Evolutionary conservation across 202 grass and related monocot genomes (phyloP).

Genomic region (Bolboschoenoplectus hybrid): DNA sequence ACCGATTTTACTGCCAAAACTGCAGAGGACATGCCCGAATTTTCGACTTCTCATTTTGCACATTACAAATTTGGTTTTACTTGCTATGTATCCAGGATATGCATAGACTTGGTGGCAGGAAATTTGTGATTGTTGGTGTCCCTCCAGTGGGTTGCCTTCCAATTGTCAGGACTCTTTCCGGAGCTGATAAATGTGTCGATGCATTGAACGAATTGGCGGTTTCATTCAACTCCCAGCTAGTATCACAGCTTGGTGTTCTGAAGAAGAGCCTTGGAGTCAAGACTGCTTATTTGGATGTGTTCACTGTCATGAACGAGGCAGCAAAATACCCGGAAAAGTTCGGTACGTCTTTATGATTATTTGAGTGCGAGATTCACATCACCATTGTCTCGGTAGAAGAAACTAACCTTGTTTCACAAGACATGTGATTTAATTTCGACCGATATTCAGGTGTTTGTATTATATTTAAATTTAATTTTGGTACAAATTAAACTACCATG

Average conservation of each 20-base stretch:
- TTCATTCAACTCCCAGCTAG: slow-evolving; percentile 61
- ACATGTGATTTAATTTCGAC: not conserved
- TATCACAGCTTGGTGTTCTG: slow-evolving; percentile 38
- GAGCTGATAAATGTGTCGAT: slow-evolving; percentile 51
- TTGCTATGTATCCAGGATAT: slow-evolving; percentile 46
- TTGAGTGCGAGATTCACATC: not conserved
- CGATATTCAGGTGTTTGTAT: not conserved
- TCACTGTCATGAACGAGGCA: slow-evolving; percentile 45
- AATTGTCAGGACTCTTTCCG: slow-evolving; percentile 51
- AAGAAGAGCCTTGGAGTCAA: slow-evolving; percentile 44
- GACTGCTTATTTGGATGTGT: slow-evolving; percentile 48
- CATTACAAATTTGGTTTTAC: not conserved
- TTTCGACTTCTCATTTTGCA: not conserved
- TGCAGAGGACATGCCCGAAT: not conserved
- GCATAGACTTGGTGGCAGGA: slow-evolving; percentile 55
- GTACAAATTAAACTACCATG: not conserved
- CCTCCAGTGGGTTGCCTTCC: slow-evolving; percentile 63
- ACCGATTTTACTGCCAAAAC: not conserved
- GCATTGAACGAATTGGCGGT: slow-evolving; percentile 49
- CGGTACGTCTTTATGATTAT: slow-evolving; percentile 42
- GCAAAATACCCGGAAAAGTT: slow-evolving; percentile 43
- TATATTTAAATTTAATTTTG: not conserved
- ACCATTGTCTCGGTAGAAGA: not conserved
- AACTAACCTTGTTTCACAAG: not conserved
- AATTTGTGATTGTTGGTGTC: slow-evolving; percentile 55